These are phyloP conservation scores for Fusarium bactridioides DNA, from an alignment of 2,329 filamentous ascomycete genomes.

Conservation along the genomic window DNA sequence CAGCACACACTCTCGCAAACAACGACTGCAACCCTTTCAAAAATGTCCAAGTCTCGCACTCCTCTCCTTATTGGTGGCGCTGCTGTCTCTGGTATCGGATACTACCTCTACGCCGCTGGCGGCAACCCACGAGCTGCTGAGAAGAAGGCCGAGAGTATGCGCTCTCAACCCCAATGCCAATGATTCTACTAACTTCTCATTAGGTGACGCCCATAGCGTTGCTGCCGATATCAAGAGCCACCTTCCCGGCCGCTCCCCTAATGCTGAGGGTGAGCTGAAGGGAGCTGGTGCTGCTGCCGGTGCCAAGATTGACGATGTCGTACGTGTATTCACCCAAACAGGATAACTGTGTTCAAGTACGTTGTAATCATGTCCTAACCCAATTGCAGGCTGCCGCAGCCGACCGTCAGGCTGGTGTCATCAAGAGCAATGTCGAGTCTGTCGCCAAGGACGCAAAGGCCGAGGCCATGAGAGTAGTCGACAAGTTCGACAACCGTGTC, in stretches of 20 bases:
- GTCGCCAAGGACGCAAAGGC: constrained; percentile 70
- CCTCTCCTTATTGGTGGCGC: constrained; percentile 66
- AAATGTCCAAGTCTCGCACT: constrained; percentile 54
- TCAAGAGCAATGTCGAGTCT: constrained; percentile 67
- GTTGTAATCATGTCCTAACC: not conserved
- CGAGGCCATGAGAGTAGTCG: constrained; percentile 74
- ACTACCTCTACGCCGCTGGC: constrained; percentile 91
- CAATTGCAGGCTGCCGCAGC: constrained; percentile 59
- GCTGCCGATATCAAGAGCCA: constrained; percentile 72
- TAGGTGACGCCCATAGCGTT: constrained; percentile 79
- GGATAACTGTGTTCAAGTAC: not conserved
- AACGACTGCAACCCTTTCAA: not conserved
- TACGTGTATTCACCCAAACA: constrained; percentile 54
- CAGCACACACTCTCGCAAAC: not conserved
- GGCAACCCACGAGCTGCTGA: constrained; percentile 83
- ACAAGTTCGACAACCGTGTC: constrained; percentile 84
- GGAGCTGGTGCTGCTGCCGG: constrained; percentile 58
- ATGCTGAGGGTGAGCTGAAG: constrained; percentile 71
- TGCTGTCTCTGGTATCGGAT: constrained; percentile 75
- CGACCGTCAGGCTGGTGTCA: constrained; percentile 67
- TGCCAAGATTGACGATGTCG: constrained; percentile 72
- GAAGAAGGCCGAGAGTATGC: constrained; percentile 83
- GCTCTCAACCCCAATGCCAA: not conserved
- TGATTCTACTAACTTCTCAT: constrained; percentile 22
- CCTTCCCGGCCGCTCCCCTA: constrained; percentile 66